Base-by-base conservation (phyloP, 1,284 basidiomycete genomes). In the Ustilago vetiveriae region DNA sequence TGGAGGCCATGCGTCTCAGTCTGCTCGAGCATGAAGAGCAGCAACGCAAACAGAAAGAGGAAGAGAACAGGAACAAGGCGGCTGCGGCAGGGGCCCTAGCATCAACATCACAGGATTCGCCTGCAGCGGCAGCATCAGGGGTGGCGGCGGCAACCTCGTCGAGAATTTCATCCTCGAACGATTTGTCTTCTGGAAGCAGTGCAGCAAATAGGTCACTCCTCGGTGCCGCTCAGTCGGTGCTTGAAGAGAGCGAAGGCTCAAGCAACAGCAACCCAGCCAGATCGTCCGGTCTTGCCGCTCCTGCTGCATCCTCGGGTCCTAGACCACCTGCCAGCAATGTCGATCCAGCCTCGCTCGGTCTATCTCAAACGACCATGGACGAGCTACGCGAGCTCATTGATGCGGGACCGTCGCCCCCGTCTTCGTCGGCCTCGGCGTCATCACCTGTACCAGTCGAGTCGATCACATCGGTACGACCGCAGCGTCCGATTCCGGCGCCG, bases 1-100 rank as follows among this genome's bases (percentile, higher is more conserved):
- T 95, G 92, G 95, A 98, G 84, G 96, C 95, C 1, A 97, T 99
- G 94, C 88, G 95, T 37, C 85, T 97, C 55, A 96, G 93, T 39
- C 85, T 98, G 68, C 82, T 96, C 49, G 95, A 98, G 73, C 93
- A 98, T 66, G 86, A 87, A 66, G 85, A 86, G 64, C 83, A 82
- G 37, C 85, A 81, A 41, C 75, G 79, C 55, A 81, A 83, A 55
- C 68, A 70, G 22, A 63, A 69, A 10, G 74, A 77, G 35, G 79
- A 82, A 44, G 75, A 79, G 35, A 57, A 57, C 48, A 59, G 49
- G 42, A 67, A 64, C n/a, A 60, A 50, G 24, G 27, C 45, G 2
- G 42, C 59, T 22, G 46, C 29, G 3, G 19, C 53, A 10, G 24
- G 13, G 9, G 22, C 47, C 19, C 26, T 17, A 21, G 38, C 42